These are phyloP conservation scores for Penicillium oxalicum DNA, from an alignment of 2,329 filamentous ascomycete species.

Conservation along the genomic window DNA sequence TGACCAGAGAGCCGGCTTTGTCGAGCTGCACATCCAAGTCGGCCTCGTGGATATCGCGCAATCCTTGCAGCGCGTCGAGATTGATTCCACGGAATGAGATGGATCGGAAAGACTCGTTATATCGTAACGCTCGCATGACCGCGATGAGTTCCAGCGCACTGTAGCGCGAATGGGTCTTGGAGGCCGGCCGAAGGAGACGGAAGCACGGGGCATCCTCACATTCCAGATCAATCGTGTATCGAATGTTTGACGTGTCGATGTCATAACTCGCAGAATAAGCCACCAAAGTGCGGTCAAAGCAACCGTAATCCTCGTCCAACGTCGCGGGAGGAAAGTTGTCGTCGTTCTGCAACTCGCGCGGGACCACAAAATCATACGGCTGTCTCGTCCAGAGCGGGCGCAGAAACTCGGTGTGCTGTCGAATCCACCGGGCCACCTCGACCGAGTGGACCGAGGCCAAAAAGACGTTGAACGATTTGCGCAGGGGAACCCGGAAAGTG, in stretches of 20 bases:
- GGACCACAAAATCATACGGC: slow-evolving; percentile 58
- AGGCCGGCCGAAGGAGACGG: slow-evolving; percentile 53
- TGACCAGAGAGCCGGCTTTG: slow-evolving; percentile 52
- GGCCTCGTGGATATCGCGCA: slow-evolving; percentile 54
- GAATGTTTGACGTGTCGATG: slow-evolving; percentile 60
- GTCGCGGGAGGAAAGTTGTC: slow-evolving; percentile 43
- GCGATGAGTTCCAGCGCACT: slow-evolving; percentile 59
- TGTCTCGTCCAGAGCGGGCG: slow-evolving; percentile 61
- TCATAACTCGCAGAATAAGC: slow-evolving; percentile 66
- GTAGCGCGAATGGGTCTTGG: slow-evolving; percentile 48
- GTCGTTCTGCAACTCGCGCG: slow-evolving; percentile 49
- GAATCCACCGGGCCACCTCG: slow-evolving; percentile 59
- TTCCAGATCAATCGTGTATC: slow-evolving; percentile 55
- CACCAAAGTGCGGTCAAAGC: slow-evolving; percentile 61
- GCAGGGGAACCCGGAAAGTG: slow-evolving; percentile 56
- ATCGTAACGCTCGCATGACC: slow-evolving; percentile 62
- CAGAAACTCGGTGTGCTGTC: slow-evolving; percentile 56
- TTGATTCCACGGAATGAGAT: slow-evolving; percentile 62
- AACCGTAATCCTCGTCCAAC: slow-evolving; percentile 54
- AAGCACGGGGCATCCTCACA: slow-evolving; percentile 65
- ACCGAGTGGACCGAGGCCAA: slow-evolving; percentile 59
- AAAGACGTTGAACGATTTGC: slow-evolving; percentile 51
- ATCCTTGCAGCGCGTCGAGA: slow-evolving; percentile 58
- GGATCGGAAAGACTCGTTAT: slow-evolving; percentile 62
- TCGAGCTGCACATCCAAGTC: slow-evolving; percentile 59